These are phyloP conservation scores for Phlyctochytrium planicorne DNA, from an alignment of 192 early-diverging fungal species.

Conservation along the genomic window DNA sequence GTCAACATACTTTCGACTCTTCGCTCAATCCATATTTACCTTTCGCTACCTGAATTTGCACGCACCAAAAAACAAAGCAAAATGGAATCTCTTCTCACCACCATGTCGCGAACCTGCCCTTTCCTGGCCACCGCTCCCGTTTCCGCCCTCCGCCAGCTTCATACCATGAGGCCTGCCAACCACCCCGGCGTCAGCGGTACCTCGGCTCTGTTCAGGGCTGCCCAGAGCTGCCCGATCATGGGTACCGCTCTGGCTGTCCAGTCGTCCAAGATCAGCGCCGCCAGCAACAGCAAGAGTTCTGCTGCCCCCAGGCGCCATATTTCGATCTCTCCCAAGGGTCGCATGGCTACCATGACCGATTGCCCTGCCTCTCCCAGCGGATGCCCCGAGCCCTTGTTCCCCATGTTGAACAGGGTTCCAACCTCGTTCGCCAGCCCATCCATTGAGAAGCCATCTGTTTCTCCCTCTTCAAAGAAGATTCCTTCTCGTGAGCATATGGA, in stretches of 20 bases:
- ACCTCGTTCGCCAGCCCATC: too few relatives aligned
- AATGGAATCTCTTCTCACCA: constrained; percentile 14
- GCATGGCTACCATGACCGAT: constrained; percentile 14
- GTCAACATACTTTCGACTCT: too few relatives aligned
- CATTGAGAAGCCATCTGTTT: too few relatives aligned
- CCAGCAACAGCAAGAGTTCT: neutral
- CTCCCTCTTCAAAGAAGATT: too few relatives aligned
- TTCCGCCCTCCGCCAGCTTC: constrained; percentile 57
- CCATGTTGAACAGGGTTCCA: too few relatives aligned
- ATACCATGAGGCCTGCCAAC: constrained; percentile 46
- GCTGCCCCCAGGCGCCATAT: neutral
- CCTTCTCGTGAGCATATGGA: too few relatives aligned
- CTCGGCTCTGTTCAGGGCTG: constrained; percentile 63
- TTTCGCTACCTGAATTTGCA: too few relatives aligned
- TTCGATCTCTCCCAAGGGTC: constrained; percentile 8
- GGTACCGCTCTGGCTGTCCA: constrained; percentile 69
- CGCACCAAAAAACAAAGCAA: too few relatives aligned
- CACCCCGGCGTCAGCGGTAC: constrained; percentile 65
- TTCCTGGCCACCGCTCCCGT: constrained; percentile 68
- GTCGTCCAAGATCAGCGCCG: constrained; percentile 18
- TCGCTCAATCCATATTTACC: too few relatives aligned
- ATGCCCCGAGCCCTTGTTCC: too few relatives aligned
- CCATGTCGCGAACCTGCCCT: constrained; percentile 52
- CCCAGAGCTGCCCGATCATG: constrained; percentile 79
- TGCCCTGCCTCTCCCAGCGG: neutral